phyloP scores from a whole-genome alignment of 768 basidiomycete species.

The Dendrothele bispora region DNA sequence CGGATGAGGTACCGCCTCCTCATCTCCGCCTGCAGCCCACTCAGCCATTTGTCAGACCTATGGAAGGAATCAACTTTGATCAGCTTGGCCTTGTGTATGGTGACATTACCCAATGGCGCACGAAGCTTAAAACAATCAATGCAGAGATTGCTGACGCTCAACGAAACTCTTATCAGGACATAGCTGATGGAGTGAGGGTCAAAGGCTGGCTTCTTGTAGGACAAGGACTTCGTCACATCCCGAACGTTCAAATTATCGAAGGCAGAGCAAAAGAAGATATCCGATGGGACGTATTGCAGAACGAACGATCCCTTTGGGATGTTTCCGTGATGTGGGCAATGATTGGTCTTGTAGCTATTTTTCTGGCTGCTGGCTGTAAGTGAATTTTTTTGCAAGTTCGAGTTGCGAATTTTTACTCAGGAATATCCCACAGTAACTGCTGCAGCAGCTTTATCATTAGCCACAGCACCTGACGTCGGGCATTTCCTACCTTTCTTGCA shows the following conservation, averaged over 20 bases:
- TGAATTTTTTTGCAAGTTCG: constrained; percentile 16
- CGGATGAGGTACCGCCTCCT: constrained; percentile 48
- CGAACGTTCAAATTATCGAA: constrained; percentile 68
- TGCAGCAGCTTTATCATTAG: constrained; percentile 63
- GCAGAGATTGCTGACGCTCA: constrained; percentile 71
- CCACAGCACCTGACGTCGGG: constrained; percentile 70
- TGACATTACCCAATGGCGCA: constrained; percentile 71
- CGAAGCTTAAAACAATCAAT: constrained; percentile 71
- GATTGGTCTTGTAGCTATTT: constrained; percentile 44
- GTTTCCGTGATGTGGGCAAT: constrained; percentile 57
- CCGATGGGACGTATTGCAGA: constrained; percentile 75
- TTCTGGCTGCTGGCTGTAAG: constrained; percentile 64
- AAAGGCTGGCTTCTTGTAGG: constrained; percentile 83
- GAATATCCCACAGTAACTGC: constrained; percentile 55
- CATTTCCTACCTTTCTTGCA: constrained; percentile 69
- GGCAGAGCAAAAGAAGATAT: constrained; percentile 84
- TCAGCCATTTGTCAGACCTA: constrained; percentile 75
- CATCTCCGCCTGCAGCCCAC: constrained; percentile 68
- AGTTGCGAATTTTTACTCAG: too few species aligned
- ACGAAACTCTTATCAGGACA: constrained; percentile 63
- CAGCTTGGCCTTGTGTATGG: constrained; percentile 65
- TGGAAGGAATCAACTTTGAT: constrained; percentile 67
- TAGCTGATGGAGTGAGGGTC: constrained; percentile 66
- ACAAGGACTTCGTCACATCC: constrained; percentile 60
- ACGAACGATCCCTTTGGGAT: constrained; percentile 48